phyloP scores from a whole-genome alignment of 1,284 basidiomycete genomes.

The Rhizoctonia solani region DNA sequence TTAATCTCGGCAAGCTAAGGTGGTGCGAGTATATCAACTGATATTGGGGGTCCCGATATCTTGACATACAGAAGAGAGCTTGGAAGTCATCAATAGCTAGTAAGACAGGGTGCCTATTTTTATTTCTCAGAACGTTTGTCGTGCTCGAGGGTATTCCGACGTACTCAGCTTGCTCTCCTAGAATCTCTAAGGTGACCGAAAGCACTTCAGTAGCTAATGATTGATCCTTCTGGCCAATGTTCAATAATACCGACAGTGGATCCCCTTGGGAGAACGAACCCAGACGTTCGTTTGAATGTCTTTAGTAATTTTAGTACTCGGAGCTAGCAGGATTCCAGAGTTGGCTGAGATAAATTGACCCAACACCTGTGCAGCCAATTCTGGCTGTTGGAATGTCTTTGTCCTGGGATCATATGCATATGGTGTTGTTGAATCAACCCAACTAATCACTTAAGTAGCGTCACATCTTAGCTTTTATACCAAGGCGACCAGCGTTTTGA shows the following conservation, averaged over 20 bases:
- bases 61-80: slow-evolving; percentile 70
- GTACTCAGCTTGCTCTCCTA: slow-evolving; percentile 70
- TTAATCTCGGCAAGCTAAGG: slow-evolving; percentile 75
- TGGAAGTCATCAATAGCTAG: slow-evolving; percentile 89
- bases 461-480: neutral
- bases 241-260: slow-evolving; percentile 63
- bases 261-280: slow-evolving; percentile 50
- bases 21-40: slow-evolving; percentile 74
- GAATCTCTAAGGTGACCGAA: slow-evolving; percentile 63
- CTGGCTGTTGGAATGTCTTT: slow-evolving; percentile 79
- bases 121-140: neutral
- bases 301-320: slow-evolving; percentile 36
- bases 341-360: slow-evolving; percentile 64
- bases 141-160: slow-evolving; percentile 40
- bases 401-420: slow-evolving; percentile 78
- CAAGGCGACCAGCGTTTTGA: neutral
- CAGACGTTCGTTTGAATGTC: slow-evolving; percentile 51
- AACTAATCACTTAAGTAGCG: slow-evolving; percentile 56
- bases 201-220: slow-evolving; percentile 66
- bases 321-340: slow-evolving; percentile 28
- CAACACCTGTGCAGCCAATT: slow-evolving; percentile 62
- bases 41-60: slow-evolving; percentile 82
- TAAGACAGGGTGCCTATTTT: slow-evolving; percentile 66
- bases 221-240: slow-evolving; percentile 60
- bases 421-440: slow-evolving; percentile 78